Conservation (phyloP, 2,329 filamentous ascomycete genomes). For the Epichloe baconii region DNA sequence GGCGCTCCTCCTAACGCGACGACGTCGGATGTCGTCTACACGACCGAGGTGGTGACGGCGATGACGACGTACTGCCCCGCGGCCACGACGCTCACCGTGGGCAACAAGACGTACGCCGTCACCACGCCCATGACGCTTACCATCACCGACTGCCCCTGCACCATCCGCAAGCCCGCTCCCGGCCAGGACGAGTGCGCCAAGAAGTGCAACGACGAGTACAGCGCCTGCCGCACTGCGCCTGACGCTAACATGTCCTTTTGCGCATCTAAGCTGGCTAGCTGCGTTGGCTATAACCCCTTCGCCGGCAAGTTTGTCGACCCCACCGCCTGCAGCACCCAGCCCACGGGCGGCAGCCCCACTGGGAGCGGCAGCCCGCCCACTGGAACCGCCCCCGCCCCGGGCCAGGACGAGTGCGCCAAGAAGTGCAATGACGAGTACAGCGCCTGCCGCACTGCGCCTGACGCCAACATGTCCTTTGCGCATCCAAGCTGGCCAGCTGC, state of each 20-base stretch:
- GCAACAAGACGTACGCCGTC: neutral
- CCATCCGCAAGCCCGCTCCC: neutral
- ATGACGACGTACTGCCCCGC: conserved; percentile 61
- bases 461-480: conserved; percentile 14
- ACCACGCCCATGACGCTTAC: neutral
- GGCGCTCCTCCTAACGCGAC: neutral
- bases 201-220: conserved; percentile 9
- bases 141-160: conserved; percentile 1
- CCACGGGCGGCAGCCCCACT: neutral
- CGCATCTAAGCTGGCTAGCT: conserved; percentile 12
- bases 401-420: conserved; percentile 8
- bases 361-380: neutral
- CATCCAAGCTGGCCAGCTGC: conserved; percentile 13
- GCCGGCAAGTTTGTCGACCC: conserved; percentile 6
- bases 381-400: too few relatives aligned
- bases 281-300: conserved; percentile 16
- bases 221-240: conserved; percentile 10
- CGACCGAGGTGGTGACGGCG: conserved; percentile 48
- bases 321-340: conserved; percentile 8
- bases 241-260: conserved; percentile 14
- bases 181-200: conserved; percentile 8
- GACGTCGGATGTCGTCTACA: conserved; percentile 31
- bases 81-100: conserved; percentile 14
- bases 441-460: conserved; percentile 9
- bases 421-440: conserved; percentile 9